These are phyloP conservation scores for Colletotrichum eremochloae DNA, from an alignment of 2,329 filamentous ascomycete species.

Conservation along the genomic window DNA sequence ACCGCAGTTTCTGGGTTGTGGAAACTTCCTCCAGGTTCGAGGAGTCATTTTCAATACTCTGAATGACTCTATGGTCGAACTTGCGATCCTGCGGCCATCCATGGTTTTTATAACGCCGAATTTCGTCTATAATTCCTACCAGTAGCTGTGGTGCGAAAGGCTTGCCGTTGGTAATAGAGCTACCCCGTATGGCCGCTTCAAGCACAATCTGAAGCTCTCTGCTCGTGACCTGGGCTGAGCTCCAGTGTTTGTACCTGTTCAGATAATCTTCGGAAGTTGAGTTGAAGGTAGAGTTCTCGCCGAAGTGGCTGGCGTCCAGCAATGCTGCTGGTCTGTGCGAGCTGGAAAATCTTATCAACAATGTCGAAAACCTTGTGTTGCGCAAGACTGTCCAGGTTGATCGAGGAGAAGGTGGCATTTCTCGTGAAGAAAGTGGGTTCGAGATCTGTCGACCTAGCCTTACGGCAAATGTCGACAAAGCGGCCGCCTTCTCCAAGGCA, in stretches of 20 bases:
- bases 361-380: not conserved
- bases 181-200: not conserved
- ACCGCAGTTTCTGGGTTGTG: not conserved
- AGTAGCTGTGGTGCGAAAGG: conserved; percentile 9
- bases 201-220: not conserved
- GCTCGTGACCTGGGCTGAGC: conserved; percentile 11
- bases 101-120: conserved; percentile 49
- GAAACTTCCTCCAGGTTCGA: not conserved
- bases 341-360: not conserved
- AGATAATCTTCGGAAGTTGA: conserved; percentile 61
- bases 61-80: conserved; percentile 1
- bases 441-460: not conserved
- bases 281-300: conserved; percentile 63
- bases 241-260: conserved; percentile 42
- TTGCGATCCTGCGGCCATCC: conserved; percentile 51
- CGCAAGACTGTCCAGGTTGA: not conserved
- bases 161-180: not conserved
- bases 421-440: not conserved
- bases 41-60: not conserved
- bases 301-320: conserved; percentile 57
- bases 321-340: not conserved
- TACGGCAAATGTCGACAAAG: not conserved
- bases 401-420: not conserved
- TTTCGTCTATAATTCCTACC: conserved; percentile 46
- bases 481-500: not conserved